Evolutionary conservation across 352 stramenopile species (phyloP).

Genomic region (Phytophthora cactorum): DNA sequence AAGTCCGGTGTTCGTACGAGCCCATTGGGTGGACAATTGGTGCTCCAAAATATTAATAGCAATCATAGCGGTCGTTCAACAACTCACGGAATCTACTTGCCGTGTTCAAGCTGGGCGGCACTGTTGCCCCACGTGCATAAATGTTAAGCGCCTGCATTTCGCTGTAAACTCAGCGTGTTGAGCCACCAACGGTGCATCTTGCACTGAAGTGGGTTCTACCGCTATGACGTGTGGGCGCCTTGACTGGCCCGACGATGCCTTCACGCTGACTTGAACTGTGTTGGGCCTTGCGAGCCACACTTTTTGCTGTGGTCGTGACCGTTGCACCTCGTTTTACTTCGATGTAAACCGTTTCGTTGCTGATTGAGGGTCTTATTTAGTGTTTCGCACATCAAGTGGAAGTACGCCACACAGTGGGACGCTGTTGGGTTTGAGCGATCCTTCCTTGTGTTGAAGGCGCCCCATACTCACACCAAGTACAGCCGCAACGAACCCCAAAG

Average conservation of each 20-base stretch:
- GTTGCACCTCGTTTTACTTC: not conserved
- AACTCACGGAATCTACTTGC: not conserved
- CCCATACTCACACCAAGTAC: conserved; percentile 27
- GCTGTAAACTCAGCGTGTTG: not conserved
- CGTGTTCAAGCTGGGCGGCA: not conserved
- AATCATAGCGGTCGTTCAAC: too few relatives aligned
- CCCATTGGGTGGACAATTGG: too few relatives aligned
- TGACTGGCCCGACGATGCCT: not conserved
- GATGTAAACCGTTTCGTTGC: not conserved
- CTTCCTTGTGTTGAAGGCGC: conserved; percentile 28
- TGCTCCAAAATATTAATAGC: too few relatives aligned
- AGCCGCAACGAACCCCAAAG: conserved; percentile 8
- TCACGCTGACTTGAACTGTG: conserved; percentile 10
- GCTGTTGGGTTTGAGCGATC: conserved; percentile 22
- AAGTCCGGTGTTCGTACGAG: too few relatives aligned
- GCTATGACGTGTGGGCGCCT: conserved; percentile 3
- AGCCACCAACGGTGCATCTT: not conserved
- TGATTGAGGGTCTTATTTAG: conserved; percentile 1
- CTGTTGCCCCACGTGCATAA: not conserved
- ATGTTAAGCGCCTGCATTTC: too few relatives aligned
- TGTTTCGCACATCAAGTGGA: conserved; percentile 10
- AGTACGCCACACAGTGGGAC: conserved; percentile 21
- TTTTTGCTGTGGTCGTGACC: not conserved
- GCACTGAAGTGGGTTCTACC: not conserved
- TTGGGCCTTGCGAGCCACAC: not conserved